phyloP scores from a whole-genome alignment of 2,329 filamentous ascomycete genomes.

The Blumeria hordei region DNA sequence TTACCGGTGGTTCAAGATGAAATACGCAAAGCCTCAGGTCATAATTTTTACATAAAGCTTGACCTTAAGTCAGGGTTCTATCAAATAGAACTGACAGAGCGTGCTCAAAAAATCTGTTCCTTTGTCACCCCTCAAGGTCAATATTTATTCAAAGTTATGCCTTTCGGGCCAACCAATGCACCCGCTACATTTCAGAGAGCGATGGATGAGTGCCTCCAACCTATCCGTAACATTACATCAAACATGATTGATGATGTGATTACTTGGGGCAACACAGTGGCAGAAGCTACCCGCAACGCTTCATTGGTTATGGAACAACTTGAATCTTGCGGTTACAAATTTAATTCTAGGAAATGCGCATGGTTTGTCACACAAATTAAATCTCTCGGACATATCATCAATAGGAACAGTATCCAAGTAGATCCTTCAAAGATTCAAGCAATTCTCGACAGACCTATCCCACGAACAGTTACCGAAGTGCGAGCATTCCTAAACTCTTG shows the following conservation, averaged over 20 bases:
- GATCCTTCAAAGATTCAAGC: background rate
- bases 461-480: background rate
- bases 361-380: background rate
- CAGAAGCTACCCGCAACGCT: background rate
- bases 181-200: background rate
- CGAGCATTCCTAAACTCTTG: background rate
- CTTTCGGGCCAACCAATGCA: background rate
- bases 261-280: background rate
- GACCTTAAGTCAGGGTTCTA: background rate
- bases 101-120: background rate
- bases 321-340: background rate
- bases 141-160: background rate
- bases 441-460: background rate
- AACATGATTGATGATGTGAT: background rate
- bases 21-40: background rate
- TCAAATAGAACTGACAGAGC: slow-evolving; percentile 1
- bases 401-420: background rate
- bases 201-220: background rate
- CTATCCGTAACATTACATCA: slow-evolving; percentile 1
- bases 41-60: background rate
- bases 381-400: background rate
- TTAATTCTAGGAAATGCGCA: background rate
- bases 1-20: background rate
- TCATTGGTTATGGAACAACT: background rate
- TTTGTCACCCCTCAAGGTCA: background rate